A percentile compares a stretch with the other conserved stretches of the same genome.
phyloP scores from a whole-genome alignment of 768 basidiomycete genomes.

The Xanthoconium stramineum region DNA sequence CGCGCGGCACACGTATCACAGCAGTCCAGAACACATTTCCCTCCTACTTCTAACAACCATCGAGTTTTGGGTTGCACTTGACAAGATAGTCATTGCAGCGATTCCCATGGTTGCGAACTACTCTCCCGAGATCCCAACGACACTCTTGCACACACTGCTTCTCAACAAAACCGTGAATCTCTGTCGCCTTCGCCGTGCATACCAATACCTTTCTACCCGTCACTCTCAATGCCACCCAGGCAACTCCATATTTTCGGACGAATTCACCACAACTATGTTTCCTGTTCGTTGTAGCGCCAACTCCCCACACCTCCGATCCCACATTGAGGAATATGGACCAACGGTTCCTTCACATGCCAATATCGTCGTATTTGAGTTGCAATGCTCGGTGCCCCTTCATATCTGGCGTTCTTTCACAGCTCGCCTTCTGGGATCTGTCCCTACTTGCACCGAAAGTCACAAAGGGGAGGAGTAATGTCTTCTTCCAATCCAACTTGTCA shows the following conservation, averaged over 20 bases:
- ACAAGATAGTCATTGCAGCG: conserved; percentile 17
- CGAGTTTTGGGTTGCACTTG: background rate
- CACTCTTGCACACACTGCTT: conserved; percentile 18
- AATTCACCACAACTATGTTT: background rate
- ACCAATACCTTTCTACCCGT: conserved; percentile 30
- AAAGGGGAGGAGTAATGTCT: no score
- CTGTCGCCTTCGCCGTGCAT: conserved; percentile 3
- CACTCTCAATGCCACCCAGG: conserved; percentile 8
- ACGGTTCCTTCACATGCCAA: background rate
- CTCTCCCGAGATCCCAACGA: conserved; percentile 24
- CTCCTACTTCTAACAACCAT: conserved; percentile 22
- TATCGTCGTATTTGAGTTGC: background rate
- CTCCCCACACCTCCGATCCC: background rate
- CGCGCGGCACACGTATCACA: conserved; percentile 24
- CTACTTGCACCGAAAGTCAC: no score
- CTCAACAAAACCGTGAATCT: no score
- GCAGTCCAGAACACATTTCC: conserved; percentile 38
- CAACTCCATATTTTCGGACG: background rate
- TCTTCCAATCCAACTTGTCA: no score
- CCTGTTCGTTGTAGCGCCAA: background rate
- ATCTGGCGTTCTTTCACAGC: background rate
- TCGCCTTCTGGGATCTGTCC: background rate
- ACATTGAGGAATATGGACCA: background rate
- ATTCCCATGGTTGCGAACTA: conserved; percentile 30
- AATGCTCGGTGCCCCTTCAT: background rate